Evolutionary conservation across 768 basidiomycete species (phyloP), one percentile per base, ranked within the genome.

Genomic region (Mycena olivaceomarginata): DNA sequence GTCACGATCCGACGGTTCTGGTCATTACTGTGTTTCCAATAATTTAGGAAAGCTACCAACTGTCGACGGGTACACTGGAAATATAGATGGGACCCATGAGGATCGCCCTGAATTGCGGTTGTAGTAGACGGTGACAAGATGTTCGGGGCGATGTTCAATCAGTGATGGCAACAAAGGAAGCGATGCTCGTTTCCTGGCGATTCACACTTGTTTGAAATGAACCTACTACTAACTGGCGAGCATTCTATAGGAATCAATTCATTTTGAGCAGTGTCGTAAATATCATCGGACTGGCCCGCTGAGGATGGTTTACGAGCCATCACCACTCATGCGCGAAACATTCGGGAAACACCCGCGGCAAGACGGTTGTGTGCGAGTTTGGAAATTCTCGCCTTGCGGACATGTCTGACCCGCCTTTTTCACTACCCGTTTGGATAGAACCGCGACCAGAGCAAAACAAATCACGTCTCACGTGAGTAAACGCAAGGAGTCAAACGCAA

Each of bases 141-240:
- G 51, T n/a, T 53, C 51, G 25, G 11, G 4, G 51, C 51, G 13
- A 18, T 48, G 46, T 48, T 31, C 31, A 31, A 39, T 62, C 39
- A 63, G 20, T 63, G 62, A 63, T 63, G 62, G 9, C 40, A 63
- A 63, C 62, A 63, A n/a, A n/a, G 1, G 15, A 63, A 41, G 25
- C 43, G 13, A 9, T 39, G 10, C 37, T 9, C 16, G 37, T 39
- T n/a, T 63, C 51, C 16, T n/a, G 15, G 18, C 16, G 15, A 18
- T 1, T 18, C 46, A 48, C 13, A 1, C 46, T 16, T 18, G 13
- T 7, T 7, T 48, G 31, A 18, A 10, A 15, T 48, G 46, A 16
- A 48, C 46, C 46, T 48, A 48, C 46, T 53, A n/a, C 51, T 18
- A 20, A 53, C n/a, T 53, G 15, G 4, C 20, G 8, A n/a, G 15